A percentile compares a stretch with the other conserved stretches of the same genome.
These are phyloP conservation scores for Zygnema circumcarinatum DNA, from an alignment of 139 green algal species.

Conservation along the genomic window DNA sequence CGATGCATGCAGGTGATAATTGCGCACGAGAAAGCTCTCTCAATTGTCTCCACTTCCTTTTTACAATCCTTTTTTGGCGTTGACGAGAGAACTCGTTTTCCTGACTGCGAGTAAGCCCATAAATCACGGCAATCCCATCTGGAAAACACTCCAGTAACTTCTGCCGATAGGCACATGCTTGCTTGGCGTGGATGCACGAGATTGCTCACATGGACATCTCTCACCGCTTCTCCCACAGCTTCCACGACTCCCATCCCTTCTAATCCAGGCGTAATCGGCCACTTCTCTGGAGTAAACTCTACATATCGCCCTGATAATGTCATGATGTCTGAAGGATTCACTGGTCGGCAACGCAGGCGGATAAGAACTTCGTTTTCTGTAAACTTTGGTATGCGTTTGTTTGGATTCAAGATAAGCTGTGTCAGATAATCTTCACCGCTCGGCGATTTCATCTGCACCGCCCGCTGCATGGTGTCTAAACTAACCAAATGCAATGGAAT, in stretches of 20 bases:
- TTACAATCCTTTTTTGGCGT: too few species aligned
- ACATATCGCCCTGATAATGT: neutral
- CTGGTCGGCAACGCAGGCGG: constrained; percentile 10
- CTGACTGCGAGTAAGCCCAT: too few species aligned
- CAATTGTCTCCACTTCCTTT: too few species aligned
- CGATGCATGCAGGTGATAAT: too few species aligned
- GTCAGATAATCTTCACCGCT: neutral
- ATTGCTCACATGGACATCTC: constrained; percentile 12
- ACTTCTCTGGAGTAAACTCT: neutral
- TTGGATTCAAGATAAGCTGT: neutral
- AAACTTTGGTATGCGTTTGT: neutral
- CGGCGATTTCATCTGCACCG: neutral
- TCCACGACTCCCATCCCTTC: constrained; percentile 30
- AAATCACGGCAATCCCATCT: too few species aligned
- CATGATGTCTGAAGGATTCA: constrained; percentile 24
- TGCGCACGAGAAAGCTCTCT: too few species aligned
- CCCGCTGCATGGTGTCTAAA: neutral
- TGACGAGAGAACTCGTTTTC: too few species aligned
- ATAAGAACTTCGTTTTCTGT: constrained; percentile 16
- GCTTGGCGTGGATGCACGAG: too few species aligned
- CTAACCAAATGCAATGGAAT: too few species aligned
- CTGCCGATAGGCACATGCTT: too few species aligned
- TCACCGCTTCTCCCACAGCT: neutral
- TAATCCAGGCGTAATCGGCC: neutral
- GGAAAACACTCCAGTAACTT: too few species aligned